Conservation (phyloP, 345 rosid species). For the Salix purpurea region DNA sequence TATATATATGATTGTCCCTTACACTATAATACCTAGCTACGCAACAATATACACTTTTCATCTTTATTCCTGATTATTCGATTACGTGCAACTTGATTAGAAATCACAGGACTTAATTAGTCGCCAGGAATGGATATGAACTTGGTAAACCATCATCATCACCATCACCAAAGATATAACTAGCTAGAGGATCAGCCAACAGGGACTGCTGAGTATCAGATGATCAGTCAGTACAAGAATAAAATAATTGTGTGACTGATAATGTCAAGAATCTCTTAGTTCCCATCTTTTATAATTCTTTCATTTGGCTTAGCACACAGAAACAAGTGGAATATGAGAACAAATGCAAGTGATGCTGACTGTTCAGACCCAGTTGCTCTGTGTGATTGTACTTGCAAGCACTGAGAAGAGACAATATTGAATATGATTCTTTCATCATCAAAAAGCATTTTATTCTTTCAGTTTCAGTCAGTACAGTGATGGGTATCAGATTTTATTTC, state of each 20-base stretch:
- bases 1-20: background rate
- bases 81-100: background rate
- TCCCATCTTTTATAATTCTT: background rate
- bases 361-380: background rate
- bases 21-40: background rate
- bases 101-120: background rate
- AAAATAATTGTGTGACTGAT: background rate
- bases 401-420: background rate
- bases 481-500: background rate
- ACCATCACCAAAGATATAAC: background rate
- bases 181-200: background rate
- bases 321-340: background rate
- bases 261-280: background rate
- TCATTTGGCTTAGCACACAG: background rate
- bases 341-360: background rate
- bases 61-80: background rate
- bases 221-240: background rate
- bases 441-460: background rate
- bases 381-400: background rate
- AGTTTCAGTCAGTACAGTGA: background rate
- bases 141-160: background rate
- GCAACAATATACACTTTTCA: too few species aligned
- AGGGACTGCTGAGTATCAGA: background rate
- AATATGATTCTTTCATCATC: conserved; percentile 4
- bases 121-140: background rate